phyloP scores from a whole-genome alignment of 2,329 filamentous ascomycete genomes.

The Curvularia verruculosa region DNA sequence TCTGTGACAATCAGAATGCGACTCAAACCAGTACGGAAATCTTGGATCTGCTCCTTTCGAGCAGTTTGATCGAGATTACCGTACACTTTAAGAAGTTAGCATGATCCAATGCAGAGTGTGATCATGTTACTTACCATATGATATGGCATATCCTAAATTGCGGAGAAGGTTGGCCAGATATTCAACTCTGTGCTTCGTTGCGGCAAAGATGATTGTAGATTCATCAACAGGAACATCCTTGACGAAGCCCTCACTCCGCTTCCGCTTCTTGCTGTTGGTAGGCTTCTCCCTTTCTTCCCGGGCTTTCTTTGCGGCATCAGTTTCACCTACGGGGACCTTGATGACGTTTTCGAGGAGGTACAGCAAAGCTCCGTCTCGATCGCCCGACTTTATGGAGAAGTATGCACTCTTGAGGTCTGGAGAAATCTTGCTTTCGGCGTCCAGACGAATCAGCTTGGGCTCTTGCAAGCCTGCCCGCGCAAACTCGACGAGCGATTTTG shows the following conservation, averaged over 20 bases:
- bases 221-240: conserved; percentile 80
- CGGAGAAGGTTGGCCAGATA: conserved; percentile 84
- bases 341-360: conserved; percentile 92
- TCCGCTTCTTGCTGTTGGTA: conserved; percentile 72
- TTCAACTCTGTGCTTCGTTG: conserved; percentile 97
- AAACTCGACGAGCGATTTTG: conserved; percentile 94
- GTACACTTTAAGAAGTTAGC: conserved; percentile 64
- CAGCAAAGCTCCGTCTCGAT: conserved; percentile 91
- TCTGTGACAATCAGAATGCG: conserved; percentile 96
- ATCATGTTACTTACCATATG: conserved; percentile 60
- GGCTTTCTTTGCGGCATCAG: conserved; percentile 58
- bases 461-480: conserved; percentile 92
- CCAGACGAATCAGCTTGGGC: conserved; percentile 84
- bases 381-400: conserved; percentile 87
- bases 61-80: conserved; percentile 94
- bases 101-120: not conserved
- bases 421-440: conserved; percentile 94
- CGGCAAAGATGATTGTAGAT: conserved; percentile 92
- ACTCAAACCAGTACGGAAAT: conserved; percentile 81
- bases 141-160: conserved; percentile 83
- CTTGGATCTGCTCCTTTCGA: conserved; percentile 87
- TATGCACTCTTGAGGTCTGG: conserved; percentile 95
- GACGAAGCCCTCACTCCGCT: conserved; percentile 63
- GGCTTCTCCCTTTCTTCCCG: conserved; percentile 54
- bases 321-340: conserved; percentile 76